Percentiles rank a stretch among this genome's conserved stretches.
phyloP scores from a whole-genome alignment of 2,329 filamentous ascomycete species.

The Fusarium foetens region DNA sequence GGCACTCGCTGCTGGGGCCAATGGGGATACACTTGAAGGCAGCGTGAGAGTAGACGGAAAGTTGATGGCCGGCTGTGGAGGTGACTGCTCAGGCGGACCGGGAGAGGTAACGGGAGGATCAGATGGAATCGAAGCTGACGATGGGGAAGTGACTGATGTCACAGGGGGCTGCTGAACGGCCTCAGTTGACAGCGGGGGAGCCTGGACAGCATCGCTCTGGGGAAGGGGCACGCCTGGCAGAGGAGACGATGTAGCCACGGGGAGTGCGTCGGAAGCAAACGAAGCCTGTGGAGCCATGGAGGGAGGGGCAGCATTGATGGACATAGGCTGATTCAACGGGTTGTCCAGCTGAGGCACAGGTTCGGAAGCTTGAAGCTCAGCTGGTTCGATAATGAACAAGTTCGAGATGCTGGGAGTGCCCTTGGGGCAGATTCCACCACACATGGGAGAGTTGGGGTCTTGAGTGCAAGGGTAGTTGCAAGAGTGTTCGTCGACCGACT shows the following conservation, averaged over 20 bases:
- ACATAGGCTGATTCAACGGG: constrained; percentile 6
- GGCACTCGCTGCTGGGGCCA: not conserved
- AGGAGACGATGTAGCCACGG: not conserved
- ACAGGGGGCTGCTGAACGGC: not conserved
- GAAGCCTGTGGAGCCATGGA: not conserved
- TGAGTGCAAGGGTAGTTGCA: constrained; percentile 49
- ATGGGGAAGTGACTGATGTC: not conserved
- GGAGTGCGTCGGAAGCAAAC: constrained; percentile 13
- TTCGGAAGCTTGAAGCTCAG: constrained; percentile 17
- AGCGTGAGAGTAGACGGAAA: constrained; percentile 5
- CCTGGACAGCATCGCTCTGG: not conserved
- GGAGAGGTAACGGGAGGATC: not conserved
- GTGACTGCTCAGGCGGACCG: not conserved
- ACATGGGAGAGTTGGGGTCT: constrained; percentile 46
- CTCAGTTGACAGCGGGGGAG: not conserved
- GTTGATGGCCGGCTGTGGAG: not conserved
- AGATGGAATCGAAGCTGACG: not conserved
- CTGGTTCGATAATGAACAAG: constrained; percentile 44
- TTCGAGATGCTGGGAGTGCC: constrained; percentile 46
- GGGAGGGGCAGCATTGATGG: not conserved
- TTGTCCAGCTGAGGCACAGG: constrained; percentile 5
- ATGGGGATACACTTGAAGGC: not conserved
- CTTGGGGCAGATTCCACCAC: constrained; percentile 47
- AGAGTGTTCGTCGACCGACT: constrained; percentile 42
- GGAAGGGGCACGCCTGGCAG: not conserved